phyloP scores from a whole-genome alignment of 202 grass and related monocot species.

The Cymbopogon flexuosus region DNA sequence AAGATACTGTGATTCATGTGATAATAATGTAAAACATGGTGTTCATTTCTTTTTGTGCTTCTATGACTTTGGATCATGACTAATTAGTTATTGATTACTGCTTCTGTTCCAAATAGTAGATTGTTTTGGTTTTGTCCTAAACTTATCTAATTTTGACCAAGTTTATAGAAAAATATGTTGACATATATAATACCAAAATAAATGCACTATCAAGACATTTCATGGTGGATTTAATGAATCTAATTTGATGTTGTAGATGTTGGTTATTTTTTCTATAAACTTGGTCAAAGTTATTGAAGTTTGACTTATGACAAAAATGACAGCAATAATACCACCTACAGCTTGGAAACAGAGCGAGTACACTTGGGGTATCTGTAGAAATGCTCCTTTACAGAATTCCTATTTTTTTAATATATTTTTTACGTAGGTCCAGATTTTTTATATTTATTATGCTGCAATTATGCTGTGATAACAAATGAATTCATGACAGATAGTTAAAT shows the following conservation, averaged over 20 bases:
- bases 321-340: not conserved
- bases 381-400: not conserved
- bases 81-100: not conserved
- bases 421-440: constrained; percentile 8
- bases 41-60: not conserved
- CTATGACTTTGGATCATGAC: not conserved
- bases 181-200: not conserved
- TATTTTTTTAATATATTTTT: not conserved
- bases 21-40: constrained; percentile 23
- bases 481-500: not conserved
- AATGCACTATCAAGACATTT: not conserved
- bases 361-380: not conserved
- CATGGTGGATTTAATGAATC: not conserved
- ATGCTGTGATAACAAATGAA: constrained; percentile 5
- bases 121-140: not conserved
- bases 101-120: not conserved
- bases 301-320: not conserved
- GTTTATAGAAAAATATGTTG: not conserved
- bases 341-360: not conserved
- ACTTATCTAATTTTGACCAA: not conserved
- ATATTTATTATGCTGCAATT: not conserved
- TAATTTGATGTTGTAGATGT: not conserved
- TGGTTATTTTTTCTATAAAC: not conserved
- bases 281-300: not conserved
- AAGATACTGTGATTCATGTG: not conserved